These are phyloP conservation scores for Fusarium secorum DNA, from an alignment of 2,329 filamentous ascomycete genomes.

Conservation along the genomic window DNA sequence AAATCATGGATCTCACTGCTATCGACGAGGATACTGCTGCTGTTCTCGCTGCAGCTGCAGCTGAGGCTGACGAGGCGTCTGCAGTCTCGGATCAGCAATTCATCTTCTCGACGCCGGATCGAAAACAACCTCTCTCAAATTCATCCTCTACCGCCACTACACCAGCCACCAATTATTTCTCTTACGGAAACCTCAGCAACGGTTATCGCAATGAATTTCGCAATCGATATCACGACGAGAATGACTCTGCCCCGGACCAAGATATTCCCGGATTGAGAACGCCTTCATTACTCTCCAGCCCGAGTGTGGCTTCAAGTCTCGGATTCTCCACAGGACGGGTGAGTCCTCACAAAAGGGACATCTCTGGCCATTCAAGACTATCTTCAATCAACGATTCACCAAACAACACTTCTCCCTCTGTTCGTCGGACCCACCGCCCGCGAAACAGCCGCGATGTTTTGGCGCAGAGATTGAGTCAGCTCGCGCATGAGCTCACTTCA, in stretches of 20 bases:
- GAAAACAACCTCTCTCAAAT: conserved; percentile 32
- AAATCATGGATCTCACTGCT: conserved; percentile 38
- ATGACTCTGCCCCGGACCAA: conserved; percentile 29
- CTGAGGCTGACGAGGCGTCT: conserved; percentile 31
- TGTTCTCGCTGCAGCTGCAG: conserved; percentile 38
- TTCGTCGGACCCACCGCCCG: conserved; percentile 19
- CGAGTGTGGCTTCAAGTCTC: conserved; percentile 47
- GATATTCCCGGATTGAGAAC: conserved; percentile 38
- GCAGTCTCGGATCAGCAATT: conserved; percentile 34
- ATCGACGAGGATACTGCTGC: conserved; percentile 42
- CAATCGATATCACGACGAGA: conserved; percentile 39
- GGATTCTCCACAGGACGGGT: conserved; percentile 43
- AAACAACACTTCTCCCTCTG: conserved; percentile 38
- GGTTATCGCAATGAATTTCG: conserved; percentile 39
- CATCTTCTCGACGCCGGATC: conserved; percentile 40
- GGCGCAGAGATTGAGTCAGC: conserved; percentile 51
- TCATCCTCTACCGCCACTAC: conserved; percentile 29
- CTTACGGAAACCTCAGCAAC: conserved; percentile 20
- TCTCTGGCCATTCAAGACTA: conserved; percentile 37
- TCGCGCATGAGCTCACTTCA: conserved; percentile 50
- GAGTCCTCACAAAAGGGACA: conserved; percentile 45
- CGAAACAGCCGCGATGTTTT: conserved; percentile 50
- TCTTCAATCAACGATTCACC: conserved; percentile 34
- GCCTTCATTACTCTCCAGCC: conserved; percentile 45
- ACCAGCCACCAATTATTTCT: conserved; percentile 39